These are phyloP conservation scores for Panicum virgatum DNA, from an alignment of 202 grass and related monocot species.

Conservation along the genomic window DNA sequence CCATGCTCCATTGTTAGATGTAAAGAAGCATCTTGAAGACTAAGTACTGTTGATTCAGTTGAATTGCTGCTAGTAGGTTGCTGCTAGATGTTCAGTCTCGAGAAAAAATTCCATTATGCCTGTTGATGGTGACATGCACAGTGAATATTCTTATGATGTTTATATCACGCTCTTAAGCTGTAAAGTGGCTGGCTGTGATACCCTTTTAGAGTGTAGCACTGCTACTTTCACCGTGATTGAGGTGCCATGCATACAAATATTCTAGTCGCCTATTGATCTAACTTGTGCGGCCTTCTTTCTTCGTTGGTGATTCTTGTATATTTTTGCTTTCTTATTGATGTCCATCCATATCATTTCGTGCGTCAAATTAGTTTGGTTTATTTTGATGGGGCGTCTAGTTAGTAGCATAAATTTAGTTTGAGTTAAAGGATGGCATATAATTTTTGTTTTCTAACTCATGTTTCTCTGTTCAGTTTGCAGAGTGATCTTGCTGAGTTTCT, in stretches of 20 bases:
- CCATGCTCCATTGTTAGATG: background rate
- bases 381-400: background rate
- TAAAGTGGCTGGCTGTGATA: background rate
- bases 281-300: conserved; percentile 9
- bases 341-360: background rate
- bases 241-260: background rate
- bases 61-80: background rate
- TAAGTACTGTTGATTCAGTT: background rate
- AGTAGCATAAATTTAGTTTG: background rate
- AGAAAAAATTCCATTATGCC: background rate
- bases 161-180: background rate
- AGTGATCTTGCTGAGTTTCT: background rate
- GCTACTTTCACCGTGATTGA: background rate
- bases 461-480: conserved; percentile 1
- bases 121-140: conserved; percentile 11
- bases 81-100: conserved; percentile 7
- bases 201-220: conserved; percentile 3
- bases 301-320: background rate
- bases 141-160: conserved; percentile 15
- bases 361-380: background rate
- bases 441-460: conserved; percentile 4
- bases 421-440: background rate
- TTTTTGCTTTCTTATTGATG: background rate
- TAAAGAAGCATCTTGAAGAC: background rate
- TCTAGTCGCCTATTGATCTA: background rate